Evolutionary conservation across 78 protist genomes (phyloP).

Genomic region (Dictyostelium intermedium): DNA sequence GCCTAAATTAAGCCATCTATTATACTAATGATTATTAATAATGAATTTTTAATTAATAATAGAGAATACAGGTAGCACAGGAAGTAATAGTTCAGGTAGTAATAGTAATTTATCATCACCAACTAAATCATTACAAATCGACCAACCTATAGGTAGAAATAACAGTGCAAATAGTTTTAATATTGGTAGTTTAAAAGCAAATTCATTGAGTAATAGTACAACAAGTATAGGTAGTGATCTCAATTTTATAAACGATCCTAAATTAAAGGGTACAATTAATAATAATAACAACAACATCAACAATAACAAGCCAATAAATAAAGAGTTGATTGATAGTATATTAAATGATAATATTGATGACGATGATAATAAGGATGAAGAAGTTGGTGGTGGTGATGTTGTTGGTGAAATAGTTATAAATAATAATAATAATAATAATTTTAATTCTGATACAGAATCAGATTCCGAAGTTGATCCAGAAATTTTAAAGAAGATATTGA

Average conservation of each 20-base stretch:
- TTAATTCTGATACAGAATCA: neutral
- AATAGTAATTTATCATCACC: constrained; percentile 3
- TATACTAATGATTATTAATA: too few relatives aligned
- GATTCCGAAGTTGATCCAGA: constrained; percentile 46
- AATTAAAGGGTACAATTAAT: neutral
- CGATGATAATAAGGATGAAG: too few relatives aligned
- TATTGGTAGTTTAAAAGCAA: neutral
- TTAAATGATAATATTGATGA: neutral
- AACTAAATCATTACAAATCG: neutral
- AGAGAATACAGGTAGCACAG: neutral
- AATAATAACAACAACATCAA: neutral
- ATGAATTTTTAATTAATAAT: too few relatives aligned
- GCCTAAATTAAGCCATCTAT: too few relatives aligned
- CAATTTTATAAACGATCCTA: constrained; percentile 22
- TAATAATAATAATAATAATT: neutral
- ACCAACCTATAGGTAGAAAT: neutral
- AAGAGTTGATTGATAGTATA: neutral
- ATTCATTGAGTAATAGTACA: constrained; percentile 4
- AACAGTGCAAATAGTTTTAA: constrained; percentile 7
- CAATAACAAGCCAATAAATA: neutral
- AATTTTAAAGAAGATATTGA: constrained; percentile 54
- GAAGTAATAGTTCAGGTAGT: constrained; percentile 2
- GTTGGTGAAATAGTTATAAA: neutral
- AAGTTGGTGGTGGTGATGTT: too few relatives aligned
- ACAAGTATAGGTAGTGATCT: constrained; percentile 26